phyloP scores from a whole-genome alignment of 108 stramenopile genomes.

The Nitzschia sp. region DNA sequence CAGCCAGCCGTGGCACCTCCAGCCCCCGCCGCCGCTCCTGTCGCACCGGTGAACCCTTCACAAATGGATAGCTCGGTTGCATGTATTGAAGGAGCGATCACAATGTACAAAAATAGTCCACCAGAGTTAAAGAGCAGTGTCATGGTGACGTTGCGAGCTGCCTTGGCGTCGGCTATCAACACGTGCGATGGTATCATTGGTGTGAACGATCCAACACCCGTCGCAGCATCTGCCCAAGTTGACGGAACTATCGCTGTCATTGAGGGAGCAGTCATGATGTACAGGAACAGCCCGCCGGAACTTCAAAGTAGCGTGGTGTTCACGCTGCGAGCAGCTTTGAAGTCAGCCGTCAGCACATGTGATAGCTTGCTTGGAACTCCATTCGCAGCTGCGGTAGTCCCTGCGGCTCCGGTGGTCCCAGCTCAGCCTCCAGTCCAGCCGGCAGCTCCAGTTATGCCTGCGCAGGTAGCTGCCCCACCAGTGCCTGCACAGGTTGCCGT shows the following conservation, averaged over 20 bases:
- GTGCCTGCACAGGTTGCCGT: conserved; percentile 16
- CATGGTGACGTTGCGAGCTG: conserved; percentile 63
- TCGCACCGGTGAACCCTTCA: neutral
- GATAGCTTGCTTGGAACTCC: conserved; percentile 43
- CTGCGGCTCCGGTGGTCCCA: conserved; percentile 29
- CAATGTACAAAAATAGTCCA: conserved; percentile 76
- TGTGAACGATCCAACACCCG: neutral
- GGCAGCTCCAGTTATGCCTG: conserved; percentile 5
- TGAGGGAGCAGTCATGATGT: conserved; percentile 74
- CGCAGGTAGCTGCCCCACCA: conserved; percentile 7
- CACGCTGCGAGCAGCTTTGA: conserved; percentile 71
- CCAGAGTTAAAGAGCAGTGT: conserved; percentile 52
- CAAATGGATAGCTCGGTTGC: conserved; percentile 49
- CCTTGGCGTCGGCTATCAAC: conserved; percentile 63
- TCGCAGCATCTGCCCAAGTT: conserved; percentile 22
- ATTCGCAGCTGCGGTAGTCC: conserved; percentile 13
- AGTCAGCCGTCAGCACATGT: conserved; percentile 60
- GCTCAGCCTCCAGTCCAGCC: conserved; percentile 29
- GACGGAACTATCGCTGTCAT: conserved; percentile 68
- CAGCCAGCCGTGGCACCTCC: neutral
- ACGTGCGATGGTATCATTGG: conserved; percentile 46
- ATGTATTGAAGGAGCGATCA: conserved; percentile 77
- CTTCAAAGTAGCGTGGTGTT: conserved; percentile 50
- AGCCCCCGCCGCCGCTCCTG: conserved; percentile 20
- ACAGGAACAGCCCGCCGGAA: conserved; percentile 64